Evolutionary conservation across 2,329 filamentous ascomycete genomes (phyloP), one percentile per base, ranked within the genome.

Genomic region (Pseudocercospora eumusae): DNA sequence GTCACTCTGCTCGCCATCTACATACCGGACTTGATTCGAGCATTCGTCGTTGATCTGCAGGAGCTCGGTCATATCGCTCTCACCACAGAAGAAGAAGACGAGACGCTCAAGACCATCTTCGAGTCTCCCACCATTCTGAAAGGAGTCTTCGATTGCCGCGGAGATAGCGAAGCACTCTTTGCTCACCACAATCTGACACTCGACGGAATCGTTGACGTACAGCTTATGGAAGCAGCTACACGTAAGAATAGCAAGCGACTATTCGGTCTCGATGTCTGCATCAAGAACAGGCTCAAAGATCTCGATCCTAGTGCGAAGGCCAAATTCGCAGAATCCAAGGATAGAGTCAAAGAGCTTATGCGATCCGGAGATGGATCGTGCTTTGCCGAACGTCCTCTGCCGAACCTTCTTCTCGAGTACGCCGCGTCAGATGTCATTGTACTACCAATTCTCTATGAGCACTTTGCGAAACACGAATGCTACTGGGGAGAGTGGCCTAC

Each of bases 101-200:
- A 20, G 23, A 56, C 8, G 1, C 50, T 60, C 9, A 49, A 25
- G 33, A 36, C 18, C 23, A 28, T 60, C 11, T 44, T 60, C 21
- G 47, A 60, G 36, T 53, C 50, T 11, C 3, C 11, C 15, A 23
- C 4, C 2, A 56, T 60, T 25, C 36, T 45, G 10, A 60, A 60
- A 40, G 58, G 47, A 15, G 53, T 60, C 50, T 60, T 60, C 28
- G 58, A 60, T 18, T 55, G 49, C n/a, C 52, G 58, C 50, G 53
- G 49, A n/a, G 58, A 60, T 25, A 56, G 58, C 40, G 58, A 60
- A 27, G 58, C 50, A 7, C 52, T 60, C 11, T 60, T 49, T 15
- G 52, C 33, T 11, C 58, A 55, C 33, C 18, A 47, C 36, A 9
- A 36, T 3, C n/a, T 60, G 31, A 44, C 4, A 15, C 50, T 60